Base-by-base conservation (phyloP, 371 early-diverging fungal genomes). In the Apophysomyces trapeziformis region DNA sequence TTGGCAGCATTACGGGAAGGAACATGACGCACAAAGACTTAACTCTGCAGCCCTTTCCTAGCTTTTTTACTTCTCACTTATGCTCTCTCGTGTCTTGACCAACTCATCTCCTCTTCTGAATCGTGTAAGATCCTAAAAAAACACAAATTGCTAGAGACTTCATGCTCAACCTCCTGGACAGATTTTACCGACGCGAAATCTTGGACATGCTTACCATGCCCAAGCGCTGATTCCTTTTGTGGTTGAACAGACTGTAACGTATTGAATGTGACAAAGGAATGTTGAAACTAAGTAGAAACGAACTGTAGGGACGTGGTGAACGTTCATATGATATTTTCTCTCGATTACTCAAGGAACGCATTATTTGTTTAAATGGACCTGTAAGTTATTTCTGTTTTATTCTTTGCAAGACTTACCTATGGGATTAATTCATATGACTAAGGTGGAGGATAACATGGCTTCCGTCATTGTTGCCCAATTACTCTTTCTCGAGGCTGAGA, bases 291-390 rank as follows among this genome's bases (percentile, higher is more conserved):
- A 61, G 12, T 26, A 26, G 39, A 54, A 13, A 45, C 11, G 38
- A 38, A 13, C 5, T 35, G 21, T 41, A 90, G 89, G 85, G 86
- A 11, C 75, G 89, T 35, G 93, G 94, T 5, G 94, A 94, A 75
- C 83, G 94, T 9, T 90, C 93, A 13, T 99, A 92, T 72, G 98
- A 98, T 70, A 99, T 97, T 59, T 99, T 93, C 76, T 99, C 99
- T 44, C 89, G 99, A 8, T 80, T 99, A 56, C 82, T 99, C 67
- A 96, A 96, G 73, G 99, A 99, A 66, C 90, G 98, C 46, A 99
- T 99, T 65, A 86, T 99, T 35, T 95, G 96, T 76, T 85, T 99
- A 36, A 94, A 94, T 77, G 97, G 97, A 2, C 88, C 90, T 32
- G 93, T 93, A 81, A 65, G 76, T 44, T 26, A 26, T 26, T 26